Percentiles rank a stretch among this genome's conserved stretches.
These are phyloP conservation scores for Blepharisma undulans DNA, from an alignment of 169 alveolate species.

Conservation along the genomic window DNA sequence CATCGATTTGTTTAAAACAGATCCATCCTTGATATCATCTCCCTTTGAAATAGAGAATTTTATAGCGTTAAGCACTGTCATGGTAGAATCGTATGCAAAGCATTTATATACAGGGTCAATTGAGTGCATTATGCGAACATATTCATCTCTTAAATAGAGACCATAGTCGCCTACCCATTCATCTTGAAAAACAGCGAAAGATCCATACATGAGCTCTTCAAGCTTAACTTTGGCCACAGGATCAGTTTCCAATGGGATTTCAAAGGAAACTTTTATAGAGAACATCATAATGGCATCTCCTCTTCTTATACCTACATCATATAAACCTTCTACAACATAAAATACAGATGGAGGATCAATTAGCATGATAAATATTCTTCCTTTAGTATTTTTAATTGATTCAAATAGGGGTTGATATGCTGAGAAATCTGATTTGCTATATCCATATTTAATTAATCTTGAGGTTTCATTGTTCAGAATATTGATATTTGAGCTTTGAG, in stretches of 20 bases:
- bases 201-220: not conserved
- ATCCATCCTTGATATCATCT: not conserved
- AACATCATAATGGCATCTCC: not conserved
- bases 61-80: not conserved
- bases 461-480: not conserved
- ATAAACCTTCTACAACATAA: constrained; percentile 1
- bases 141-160: not conserved
- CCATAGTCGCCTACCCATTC: not conserved
- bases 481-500: not conserved
- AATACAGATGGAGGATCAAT: not conserved
- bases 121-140: not conserved
- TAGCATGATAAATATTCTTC: not conserved
- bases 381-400: not conserved
- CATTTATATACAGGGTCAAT: not conserved
- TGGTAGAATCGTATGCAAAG: not conserved
- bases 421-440: not conserved
- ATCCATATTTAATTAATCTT: not conserved
- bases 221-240: not conserved
- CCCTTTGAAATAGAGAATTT: not conserved
- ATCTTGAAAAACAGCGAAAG: not conserved
- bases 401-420: not conserved
- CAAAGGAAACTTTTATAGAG: not conserved
- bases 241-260: not conserved
- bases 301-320: constrained; percentile 15
- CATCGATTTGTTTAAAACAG: not conserved